phyloP scores from a whole-genome alignment of 257 asterid species.

The Leptodermis oblonga region DNA sequence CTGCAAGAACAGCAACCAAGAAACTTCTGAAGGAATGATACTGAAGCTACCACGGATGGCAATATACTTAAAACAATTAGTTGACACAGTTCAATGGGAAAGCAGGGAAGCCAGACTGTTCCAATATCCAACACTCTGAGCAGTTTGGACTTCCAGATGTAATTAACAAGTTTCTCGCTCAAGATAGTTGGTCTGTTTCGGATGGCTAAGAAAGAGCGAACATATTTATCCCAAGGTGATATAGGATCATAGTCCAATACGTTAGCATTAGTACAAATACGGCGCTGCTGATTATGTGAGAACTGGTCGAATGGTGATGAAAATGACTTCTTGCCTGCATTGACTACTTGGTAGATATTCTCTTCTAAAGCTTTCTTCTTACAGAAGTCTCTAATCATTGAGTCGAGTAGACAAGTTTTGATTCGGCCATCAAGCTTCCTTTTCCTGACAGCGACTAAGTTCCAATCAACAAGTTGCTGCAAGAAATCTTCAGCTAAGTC shows the following conservation, averaged over 20 bases:
- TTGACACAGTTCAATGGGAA: background rate
- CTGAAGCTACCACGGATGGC: background rate
- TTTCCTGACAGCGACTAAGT: background rate
- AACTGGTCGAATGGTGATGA: background rate
- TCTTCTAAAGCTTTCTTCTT: background rate
- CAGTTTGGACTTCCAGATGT: conserved; percentile 16
- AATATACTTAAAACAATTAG: conserved; percentile 3
- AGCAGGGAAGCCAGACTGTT: conserved; percentile 10
- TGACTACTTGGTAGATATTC: background rate
- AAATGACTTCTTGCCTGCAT: background rate
- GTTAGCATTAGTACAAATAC: background rate
- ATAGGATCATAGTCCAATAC: background rate
- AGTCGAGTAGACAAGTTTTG: conserved; percentile 7
- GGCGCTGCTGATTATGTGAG: background rate
- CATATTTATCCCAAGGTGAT: too few species aligned
- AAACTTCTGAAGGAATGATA: conserved; percentile 9
- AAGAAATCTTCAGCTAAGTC: background rate
- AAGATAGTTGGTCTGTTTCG: background rate
- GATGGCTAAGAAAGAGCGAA: background rate
- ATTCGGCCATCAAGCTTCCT: conserved; percentile 4
- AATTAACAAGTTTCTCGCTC: background rate
- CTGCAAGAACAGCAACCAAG: conserved; percentile 11
- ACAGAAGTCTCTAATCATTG: conserved; percentile 11
- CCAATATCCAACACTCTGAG: conserved; percentile 32
- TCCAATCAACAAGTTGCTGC: background rate